Conservation (phyloP, 805 yeast genomes). For the Metschnikowia corniflorae region DNA sequence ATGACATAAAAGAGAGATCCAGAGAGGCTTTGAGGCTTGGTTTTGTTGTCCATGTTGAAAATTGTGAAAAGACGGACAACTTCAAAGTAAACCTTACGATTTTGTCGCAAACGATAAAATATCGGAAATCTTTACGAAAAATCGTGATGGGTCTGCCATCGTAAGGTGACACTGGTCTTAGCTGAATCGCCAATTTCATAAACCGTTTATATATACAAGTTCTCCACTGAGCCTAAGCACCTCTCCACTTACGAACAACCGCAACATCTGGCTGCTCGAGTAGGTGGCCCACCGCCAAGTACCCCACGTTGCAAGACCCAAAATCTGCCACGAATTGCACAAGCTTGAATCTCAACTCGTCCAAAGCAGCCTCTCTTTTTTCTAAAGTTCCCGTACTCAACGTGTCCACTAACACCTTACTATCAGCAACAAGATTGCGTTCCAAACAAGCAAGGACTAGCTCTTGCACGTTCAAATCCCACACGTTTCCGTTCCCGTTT, state of each 20-base stretch:
- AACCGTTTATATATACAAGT: too few relatives aligned
- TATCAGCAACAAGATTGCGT: slow-evolving; percentile 45
- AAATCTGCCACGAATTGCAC: slow-evolving; percentile 40
- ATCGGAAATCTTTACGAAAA: too few relatives aligned
- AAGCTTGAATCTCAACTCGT: slow-evolving; percentile 34
- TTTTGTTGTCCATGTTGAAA: too few relatives aligned
- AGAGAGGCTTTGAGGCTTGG: too few relatives aligned
- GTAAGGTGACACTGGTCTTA: too few relatives aligned
- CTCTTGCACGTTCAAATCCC: slow-evolving; percentile 48
- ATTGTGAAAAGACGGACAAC: too few relatives aligned
- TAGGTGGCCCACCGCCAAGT: slow-evolving; percentile 29
- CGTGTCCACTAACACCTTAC: slow-evolving; percentile 22
- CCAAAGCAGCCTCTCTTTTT: slow-evolving; percentile 17
- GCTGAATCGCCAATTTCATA: too few relatives aligned
- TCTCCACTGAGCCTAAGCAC: too few relatives aligned
- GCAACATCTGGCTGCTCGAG: slow-evolving; percentile 9
- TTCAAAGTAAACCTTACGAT: too few relatives aligned
- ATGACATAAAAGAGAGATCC: too few relatives aligned
- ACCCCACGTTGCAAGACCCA: slow-evolving; percentile 38
- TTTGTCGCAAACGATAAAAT: too few relatives aligned
- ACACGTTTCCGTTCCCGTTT: slow-evolving; percentile 39
- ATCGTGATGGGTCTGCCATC: too few relatives aligned
- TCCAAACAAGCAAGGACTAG: slow-evolving; percentile 51
- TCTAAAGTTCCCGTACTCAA: slow-evolving; percentile 15
- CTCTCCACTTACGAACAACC: slow-evolving; percentile 6